phyloP scores from a whole-genome alignment of 495 filamentous ascomycete species.

The Recurvomyces mirabilis region DNA sequence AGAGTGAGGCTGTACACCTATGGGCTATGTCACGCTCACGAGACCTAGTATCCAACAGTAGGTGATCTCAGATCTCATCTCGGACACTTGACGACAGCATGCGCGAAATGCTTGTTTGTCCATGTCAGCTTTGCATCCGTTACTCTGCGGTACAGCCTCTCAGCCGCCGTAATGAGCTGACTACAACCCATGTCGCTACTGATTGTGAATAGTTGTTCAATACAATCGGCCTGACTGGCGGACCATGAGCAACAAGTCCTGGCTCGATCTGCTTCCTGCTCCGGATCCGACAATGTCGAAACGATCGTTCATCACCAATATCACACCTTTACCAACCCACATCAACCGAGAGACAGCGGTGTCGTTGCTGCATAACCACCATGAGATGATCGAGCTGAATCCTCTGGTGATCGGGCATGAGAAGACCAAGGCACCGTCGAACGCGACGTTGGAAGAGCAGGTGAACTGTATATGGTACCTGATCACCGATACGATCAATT shows the following conservation, averaged over 20 bases:
- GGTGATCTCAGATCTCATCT: no score
- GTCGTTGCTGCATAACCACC: slow-evolving; percentile 58
- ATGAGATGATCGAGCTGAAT: slow-evolving; percentile 71
- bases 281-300: slow-evolving; percentile 12
- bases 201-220: no score
- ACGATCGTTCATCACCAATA: slow-evolving; percentile 44
- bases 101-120: no score
- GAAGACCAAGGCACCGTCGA: slow-evolving; percentile 48
- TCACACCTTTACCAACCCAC: slow-evolving; percentile 58
- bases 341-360: slow-evolving; percentile 56
- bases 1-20: no score
- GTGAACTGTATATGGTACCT: slow-evolving; percentile 59
- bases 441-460: slow-evolving; percentile 52
- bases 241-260: not conserved
- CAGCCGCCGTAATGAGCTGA: no score
- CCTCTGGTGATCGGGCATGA: slow-evolving; percentile 62
- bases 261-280: slow-evolving; percentile 4
- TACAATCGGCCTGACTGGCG: not conserved
- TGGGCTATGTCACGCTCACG: no score
- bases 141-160: no score
- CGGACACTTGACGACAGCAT: no score
- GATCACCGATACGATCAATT: slow-evolving; percentile 58
- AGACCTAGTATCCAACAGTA: no score
- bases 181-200: no score
- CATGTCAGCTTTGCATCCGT: no score